Evolutionary conservation across 805 yeast species (phyloP).

Genomic region (Maudiozyma turicensis): DNA sequence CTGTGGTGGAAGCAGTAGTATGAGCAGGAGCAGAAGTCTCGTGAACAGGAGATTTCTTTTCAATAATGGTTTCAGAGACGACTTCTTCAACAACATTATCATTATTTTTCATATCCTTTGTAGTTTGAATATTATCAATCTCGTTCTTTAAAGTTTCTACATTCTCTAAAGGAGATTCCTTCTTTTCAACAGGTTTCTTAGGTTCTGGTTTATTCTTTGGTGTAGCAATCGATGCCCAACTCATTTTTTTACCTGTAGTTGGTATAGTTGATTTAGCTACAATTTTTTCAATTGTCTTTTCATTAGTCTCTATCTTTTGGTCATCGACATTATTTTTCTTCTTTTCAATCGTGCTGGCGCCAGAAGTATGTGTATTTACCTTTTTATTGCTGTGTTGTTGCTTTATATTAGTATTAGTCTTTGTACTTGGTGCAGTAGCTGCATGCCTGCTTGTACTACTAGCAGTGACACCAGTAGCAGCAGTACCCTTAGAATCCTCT

Average conservation of each 20-base stretch:
- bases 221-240: constrained; percentile 66
- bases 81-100: not conserved
- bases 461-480: not conserved
- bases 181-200: constrained; percentile 4
- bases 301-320: too few relatives aligned
- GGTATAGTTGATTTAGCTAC: not conserved
- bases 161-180: constrained; percentile 21
- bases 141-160: constrained; percentile 30
- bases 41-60: not conserved
- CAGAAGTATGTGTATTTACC: too few relatives aligned
- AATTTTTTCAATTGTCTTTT: not conserved
- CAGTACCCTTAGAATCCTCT: not conserved
- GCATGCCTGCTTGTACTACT: not conserved
- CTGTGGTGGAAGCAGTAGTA: not conserved
- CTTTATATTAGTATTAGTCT: not conserved
- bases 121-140: constrained; percentile 12
- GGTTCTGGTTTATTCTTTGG: constrained; percentile 33
- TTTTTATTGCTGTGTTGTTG: not conserved
- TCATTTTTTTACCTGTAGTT: constrained; percentile 23
- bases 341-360: too few relatives aligned
- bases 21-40: constrained; percentile 1
- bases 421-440: not conserved
- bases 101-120: constrained; percentile 4
- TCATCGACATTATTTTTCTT: too few relatives aligned
- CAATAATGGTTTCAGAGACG: not conserved